Base-by-base conservation (phyloP, 148 eudicot genomes). In the Camellia japonica region DNA sequence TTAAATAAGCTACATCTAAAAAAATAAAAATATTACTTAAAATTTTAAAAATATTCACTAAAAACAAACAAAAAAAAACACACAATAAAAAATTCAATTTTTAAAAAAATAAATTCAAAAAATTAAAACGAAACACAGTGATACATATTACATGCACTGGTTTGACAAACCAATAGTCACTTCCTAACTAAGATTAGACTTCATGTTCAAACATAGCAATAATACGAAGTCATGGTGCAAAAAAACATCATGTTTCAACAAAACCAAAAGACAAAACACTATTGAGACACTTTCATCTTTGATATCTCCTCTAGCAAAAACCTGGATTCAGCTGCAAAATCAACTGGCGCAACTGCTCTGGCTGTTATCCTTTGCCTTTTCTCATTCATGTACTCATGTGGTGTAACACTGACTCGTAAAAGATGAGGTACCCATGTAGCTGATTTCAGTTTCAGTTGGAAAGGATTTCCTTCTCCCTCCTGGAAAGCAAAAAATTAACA, bases 301-400 rank as follows among this genome's bases (percentile, higher is more conserved):
- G 92, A 76, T 5, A 97, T 87, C 72, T 94, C 92, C 64, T 90
- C 93, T 18, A 96, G 87, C 83, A 96, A 85, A 69, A 80, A 87
- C 83, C 83, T 89, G 16, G 99, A 90, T 82, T 94, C 99, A 81
- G 98, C 90, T 16, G 91, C 93, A 86, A 82, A 89, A 83, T 96
- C 97, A 74, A 94, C 84, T 0, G 94, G 92, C 20, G 90, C 89
- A 69, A 92, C 90, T 44, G 90, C 82, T 86, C 89, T 86, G 19
- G 84, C 82, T 0, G 98, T 94, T 55, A 96, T 89, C 89, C 99
- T 92, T 80, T 94, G 99, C 72, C 90, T 86, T 83, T 89, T 97
- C 85, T 97, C 99, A 38, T 87, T 89, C 81, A 85, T 92, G 86
- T 97, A 94, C 87, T 94, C 99, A 0, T 83, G 83, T 59, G 74